Percentiles rank a stretch among this genome's conserved stretches.
Evolutionary conservation across 2,329 filamentous ascomycete genomes (phyloP).

Genomic region (Cordyceps fumosorosea): DNA sequence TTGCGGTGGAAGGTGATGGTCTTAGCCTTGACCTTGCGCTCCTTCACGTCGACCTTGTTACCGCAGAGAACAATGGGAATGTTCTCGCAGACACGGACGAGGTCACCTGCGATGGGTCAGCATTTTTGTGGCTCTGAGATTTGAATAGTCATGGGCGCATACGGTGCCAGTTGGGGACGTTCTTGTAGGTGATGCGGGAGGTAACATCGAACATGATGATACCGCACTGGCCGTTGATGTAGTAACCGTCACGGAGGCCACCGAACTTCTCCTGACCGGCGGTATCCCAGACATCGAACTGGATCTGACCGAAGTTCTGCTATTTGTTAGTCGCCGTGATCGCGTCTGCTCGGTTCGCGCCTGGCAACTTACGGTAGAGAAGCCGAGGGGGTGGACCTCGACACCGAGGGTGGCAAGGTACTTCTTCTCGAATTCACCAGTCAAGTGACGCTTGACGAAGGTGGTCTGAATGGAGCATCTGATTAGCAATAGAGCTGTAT

Average conservation of each 20-base stretch:
- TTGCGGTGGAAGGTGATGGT: conserved; percentile 99
- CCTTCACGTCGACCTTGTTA: conserved; percentile 99
- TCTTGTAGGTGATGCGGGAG: conserved; percentile 99
- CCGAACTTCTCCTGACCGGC: conserved; percentile 99
- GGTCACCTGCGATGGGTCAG: conserved; percentile 59
- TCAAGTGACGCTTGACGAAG: conserved; percentile 99
- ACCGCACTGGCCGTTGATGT: conserved; percentile 99
- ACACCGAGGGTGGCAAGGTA: conserved; percentile 99
- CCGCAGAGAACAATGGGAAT: conserved; percentile 96
- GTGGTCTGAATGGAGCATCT: conserved; percentile 63
- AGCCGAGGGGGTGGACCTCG: conserved; percentile 96
- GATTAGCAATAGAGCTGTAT: conserved; percentile 13
- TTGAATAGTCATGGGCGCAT: conserved; percentile 38
- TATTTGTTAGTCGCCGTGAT: conserved; percentile 21
- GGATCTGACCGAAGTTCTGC: conserved; percentile 89
- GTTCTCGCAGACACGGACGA: conserved; percentile 98
- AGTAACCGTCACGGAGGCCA: conserved; percentile 98
- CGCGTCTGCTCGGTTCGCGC: conserved; percentile 14
- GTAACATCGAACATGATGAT: conserved; percentile 99
- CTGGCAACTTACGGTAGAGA: conserved; percentile 77
- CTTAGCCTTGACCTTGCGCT: conserved; percentile 99
- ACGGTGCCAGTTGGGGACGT: conserved; percentile 99
- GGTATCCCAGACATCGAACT: conserved; percentile 99
- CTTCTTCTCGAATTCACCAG: conserved; percentile 99
- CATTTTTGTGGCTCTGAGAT: neutral